Percentiles rank a stretch among this genome's conserved stretches.
phyloP scores from a whole-genome alignment of 2,329 filamentous ascomycete species.

The Colletotrichum sp. region DNA sequence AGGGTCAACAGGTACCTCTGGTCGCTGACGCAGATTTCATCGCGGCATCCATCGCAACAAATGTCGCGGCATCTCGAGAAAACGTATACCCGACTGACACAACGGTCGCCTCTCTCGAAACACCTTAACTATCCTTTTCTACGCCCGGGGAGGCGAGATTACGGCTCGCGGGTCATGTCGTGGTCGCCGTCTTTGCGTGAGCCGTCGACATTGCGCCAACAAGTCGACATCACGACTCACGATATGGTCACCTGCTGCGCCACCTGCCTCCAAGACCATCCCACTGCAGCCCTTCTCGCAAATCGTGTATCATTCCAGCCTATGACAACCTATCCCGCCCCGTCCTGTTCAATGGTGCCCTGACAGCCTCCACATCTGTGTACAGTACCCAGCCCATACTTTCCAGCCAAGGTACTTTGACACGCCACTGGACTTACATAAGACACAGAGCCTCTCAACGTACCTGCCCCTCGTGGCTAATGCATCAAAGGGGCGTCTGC shows the following conservation, averaged over 20 bases:
- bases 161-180: background rate
- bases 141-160: background rate
- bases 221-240: background rate
- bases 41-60: background rate
- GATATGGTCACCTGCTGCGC: background rate
- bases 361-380: background rate
- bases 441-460: background rate
- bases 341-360: background rate
- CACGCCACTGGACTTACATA: background rate
- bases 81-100: background rate
- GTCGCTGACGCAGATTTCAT: background rate
- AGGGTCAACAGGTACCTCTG: background rate
- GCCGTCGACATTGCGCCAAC: background rate
- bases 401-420: background rate
- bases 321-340: background rate
- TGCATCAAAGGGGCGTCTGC: background rate
- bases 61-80: background rate
- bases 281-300: background rate
- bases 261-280: background rate
- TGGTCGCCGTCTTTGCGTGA: background rate
- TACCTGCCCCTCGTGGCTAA: background rate
- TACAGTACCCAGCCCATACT: background rate
- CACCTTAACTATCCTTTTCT: fast-evolving
- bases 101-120: background rate
- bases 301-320: background rate